These are phyloP conservation scores for Oryza nivara DNA, from an alignment of 176 grass and related monocot genomes.

Conservation along the genomic window DNA sequence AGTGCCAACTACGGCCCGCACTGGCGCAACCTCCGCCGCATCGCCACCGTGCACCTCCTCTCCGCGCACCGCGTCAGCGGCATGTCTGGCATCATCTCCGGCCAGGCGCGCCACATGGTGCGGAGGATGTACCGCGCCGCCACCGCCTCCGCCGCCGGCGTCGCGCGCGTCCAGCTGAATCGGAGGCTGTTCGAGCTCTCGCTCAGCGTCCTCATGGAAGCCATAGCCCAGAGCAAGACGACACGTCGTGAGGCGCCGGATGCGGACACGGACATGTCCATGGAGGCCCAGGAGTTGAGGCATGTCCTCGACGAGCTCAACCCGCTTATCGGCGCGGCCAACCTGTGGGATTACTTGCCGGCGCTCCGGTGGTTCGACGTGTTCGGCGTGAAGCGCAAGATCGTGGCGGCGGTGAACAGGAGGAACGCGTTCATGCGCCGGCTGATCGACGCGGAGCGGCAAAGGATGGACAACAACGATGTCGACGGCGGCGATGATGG, in stretches of 20 bases:
- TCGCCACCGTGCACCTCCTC: conserved; percentile 60
- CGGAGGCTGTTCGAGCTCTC: conserved; percentile 57
- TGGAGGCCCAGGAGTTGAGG: conserved; percentile 42
- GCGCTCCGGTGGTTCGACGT: conserved; percentile 49
- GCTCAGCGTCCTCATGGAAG: conserved; percentile 55
- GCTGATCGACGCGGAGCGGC: conserved; percentile 52
- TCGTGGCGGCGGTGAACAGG: conserved; percentile 1
- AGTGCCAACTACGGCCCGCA: conserved; percentile 41
- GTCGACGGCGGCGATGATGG: not conserved
- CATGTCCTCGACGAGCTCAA: conserved; percentile 36
- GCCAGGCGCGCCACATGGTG: conserved; percentile 39
- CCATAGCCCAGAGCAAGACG: conserved; percentile 49
- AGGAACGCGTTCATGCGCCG: conserved; percentile 39
- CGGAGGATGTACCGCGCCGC: conserved; percentile 35
- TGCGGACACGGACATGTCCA: conserved; percentile 48
- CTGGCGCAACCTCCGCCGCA: conserved; percentile 65
- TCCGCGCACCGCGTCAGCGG: conserved; percentile 43
- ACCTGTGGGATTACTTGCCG: conserved; percentile 61
- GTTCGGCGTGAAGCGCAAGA: conserved; percentile 26
- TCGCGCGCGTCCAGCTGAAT: conserved; percentile 51
- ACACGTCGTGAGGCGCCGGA: not conserved
- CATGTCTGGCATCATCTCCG: conserved; percentile 20
- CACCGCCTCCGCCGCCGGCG: not conserved
- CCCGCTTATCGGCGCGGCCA: conserved; percentile 31
- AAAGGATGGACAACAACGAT: not conserved